phyloP scores from a whole-genome alignment of 176 grass and related monocot species.

The Eragrostis nindensis region DNA sequence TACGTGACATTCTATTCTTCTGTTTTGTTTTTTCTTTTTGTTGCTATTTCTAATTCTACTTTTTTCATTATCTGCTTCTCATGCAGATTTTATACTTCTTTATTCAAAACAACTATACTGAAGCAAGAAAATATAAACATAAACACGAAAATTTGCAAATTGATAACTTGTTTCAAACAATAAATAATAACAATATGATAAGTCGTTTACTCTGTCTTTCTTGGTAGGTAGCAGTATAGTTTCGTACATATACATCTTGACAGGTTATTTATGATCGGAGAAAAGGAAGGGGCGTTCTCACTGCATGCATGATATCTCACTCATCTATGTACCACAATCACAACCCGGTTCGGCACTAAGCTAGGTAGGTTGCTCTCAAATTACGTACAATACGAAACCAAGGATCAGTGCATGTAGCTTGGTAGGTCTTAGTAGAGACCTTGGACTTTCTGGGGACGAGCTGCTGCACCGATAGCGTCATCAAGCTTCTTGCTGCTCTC shows the following conservation, averaged over 20 bases:
- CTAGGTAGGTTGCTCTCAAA: slow-evolving; percentile 4
- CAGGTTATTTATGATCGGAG: no score
- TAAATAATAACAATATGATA: background rate
- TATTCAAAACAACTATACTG: background rate
- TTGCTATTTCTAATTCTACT: background rate
- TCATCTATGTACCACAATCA: slow-evolving; percentile 37
- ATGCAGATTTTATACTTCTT: background rate
- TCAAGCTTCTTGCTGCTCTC: slow-evolving; percentile 54
- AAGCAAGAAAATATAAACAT: background rate
- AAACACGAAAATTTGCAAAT: background rate
- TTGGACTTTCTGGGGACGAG: slow-evolving; percentile 42
- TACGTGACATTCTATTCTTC: background rate
- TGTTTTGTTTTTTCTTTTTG: background rate
- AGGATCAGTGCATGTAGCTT: background rate
- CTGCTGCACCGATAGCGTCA: slow-evolving; percentile 28
- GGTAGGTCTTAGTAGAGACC: slow-evolving; percentile 37
- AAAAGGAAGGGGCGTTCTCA: no score
- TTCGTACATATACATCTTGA: slow-evolving; percentile 6
- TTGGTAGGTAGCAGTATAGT: slow-evolving; percentile 3
- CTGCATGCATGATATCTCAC: slow-evolving; percentile 14
- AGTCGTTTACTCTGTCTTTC: slow-evolving; percentile 27
- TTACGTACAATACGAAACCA: slow-evolving; percentile 43
- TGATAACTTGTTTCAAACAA: slow-evolving; percentile 23
- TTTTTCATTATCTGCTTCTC: background rate
- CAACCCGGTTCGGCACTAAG: slow-evolving; percentile 29